Evolutionary conservation across 176 grass and related monocot genomes (phyloP), one percentile per base, ranked within the genome.

Genomic region (Triticum turgidum): DNA sequence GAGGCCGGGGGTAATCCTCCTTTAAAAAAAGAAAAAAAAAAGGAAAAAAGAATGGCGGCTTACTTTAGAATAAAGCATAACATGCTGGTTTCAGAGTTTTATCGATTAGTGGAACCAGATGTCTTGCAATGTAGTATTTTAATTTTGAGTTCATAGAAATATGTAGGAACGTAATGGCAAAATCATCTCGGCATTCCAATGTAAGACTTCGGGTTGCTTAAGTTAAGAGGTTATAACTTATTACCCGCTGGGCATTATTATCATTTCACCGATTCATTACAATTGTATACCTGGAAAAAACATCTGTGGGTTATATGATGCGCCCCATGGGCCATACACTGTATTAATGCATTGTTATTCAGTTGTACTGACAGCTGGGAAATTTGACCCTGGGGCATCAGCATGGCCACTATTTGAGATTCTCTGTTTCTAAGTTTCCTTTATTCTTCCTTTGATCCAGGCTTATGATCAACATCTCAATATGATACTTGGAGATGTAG

Each of bases 401-500:
- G 2, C 14, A 25, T 32, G 45, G 73, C 51, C 4, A 54, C 73
- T 21, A 58, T 20, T 51, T 47, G 5, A 76, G 14, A 18, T 84
- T 76, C 5, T 47, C 5, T 76, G 10, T 73, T 84, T 15, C 3
- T 61, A 74, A 80, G 82, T 5, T 80, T 0, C 22, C 11, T 89
- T 66, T 42, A 10, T 47, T 65, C 17, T 34, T 42, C 17, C 18
- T 33, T 66, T 56, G 15, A 91, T 83, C n/a, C 79, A 96, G 94
- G 91, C 87, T 0, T 96, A 96, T 91, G 91, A 96, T 86, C 94
- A 93, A 25, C 91, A 96, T 84, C 79, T 93, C 12, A 96, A 96
- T 80, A 96, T 96, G 91, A 96, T 96, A 69, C 91, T 93, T 81
- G 94, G 89, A 79, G 94, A 96, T 80, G 91, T 96, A 47, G 91